Evolutionary conservation across 2,329 filamentous ascomycete genomes (phyloP).

Genomic region (Lasiodiplodia hormozganensis): DNA sequence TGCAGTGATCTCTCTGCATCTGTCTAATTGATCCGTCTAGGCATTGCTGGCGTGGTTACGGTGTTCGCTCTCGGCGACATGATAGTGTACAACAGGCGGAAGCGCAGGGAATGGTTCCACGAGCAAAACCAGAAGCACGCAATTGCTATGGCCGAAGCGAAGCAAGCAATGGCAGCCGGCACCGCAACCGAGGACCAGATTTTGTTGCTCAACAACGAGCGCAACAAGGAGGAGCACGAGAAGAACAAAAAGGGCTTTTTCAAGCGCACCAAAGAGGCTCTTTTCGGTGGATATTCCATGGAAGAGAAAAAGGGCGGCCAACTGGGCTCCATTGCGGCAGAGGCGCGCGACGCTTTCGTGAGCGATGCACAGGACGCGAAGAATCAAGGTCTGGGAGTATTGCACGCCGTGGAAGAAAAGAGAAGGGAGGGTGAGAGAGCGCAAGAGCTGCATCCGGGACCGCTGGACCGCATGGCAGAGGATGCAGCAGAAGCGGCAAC

Average conservation of each 20-base stretch:
- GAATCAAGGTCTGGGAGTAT: conserved; percentile 36
- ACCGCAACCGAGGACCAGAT: conserved; percentile 58
- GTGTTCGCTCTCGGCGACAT: conserved; percentile 71
- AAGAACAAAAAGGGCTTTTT: conserved; percentile 46
- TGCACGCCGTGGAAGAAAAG: conserved; percentile 44
- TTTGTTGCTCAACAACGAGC: conserved; percentile 63
- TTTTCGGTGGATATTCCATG: conserved; percentile 43
- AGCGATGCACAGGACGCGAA: conserved; percentile 15
- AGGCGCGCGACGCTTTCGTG: conserved; percentile 29
- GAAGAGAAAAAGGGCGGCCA: conserved; percentile 48
- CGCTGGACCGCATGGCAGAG: conserved; percentile 55
- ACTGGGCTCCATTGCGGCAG: conserved; percentile 35
- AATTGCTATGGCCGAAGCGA: conserved; percentile 53
- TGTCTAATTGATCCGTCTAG: conserved; percentile 42
- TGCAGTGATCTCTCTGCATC: too few relatives aligned
- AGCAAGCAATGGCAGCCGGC: conserved; percentile 50
- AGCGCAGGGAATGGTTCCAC: conserved; percentile 67
- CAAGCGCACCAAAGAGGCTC: conserved; percentile 39
- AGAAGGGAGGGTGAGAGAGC: conserved; percentile 38
- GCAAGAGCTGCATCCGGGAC: conserved; percentile 52
- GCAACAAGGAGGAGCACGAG: conserved; percentile 67
- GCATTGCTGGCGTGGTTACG: conserved; percentile 66
- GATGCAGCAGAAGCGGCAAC: conserved; percentile 46
- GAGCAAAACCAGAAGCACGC: conserved; percentile 56
- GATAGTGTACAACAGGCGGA: conserved; percentile 71